Conservation (phyloP, 2,329 filamentous ascomycete species). For the Chaetomium olivaceum region DNA sequence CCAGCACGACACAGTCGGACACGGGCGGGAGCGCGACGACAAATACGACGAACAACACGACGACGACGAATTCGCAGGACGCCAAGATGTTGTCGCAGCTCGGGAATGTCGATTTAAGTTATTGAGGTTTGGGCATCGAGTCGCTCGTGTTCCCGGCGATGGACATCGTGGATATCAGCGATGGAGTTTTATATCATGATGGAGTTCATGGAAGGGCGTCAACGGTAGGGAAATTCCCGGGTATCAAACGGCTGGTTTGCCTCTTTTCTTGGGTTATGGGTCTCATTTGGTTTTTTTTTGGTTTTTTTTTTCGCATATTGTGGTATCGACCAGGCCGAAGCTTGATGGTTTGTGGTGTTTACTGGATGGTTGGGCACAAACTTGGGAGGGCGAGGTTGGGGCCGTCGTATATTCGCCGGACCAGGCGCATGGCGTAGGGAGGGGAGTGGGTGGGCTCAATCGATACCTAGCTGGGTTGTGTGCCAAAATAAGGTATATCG, state of each 20-base stretch:
- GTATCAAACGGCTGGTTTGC: slow-evolving; percentile 21
- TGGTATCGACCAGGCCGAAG: not conserved
- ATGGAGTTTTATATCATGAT: slow-evolving; percentile 39
- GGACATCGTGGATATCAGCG: slow-evolving; percentile 36
- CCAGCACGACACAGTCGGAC: slow-evolving; percentile 45
- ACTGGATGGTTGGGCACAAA: slow-evolving; percentile 7
- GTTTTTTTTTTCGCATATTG: slow-evolving; percentile 5
- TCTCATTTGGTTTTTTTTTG: slow-evolving; percentile 2
- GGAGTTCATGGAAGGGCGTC: slow-evolving; percentile 35
- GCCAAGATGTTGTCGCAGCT: slow-evolving; percentile 57
- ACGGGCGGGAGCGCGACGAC: slow-evolving; percentile 37
- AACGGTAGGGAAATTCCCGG: slow-evolving; percentile 24
- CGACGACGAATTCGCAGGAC: slow-evolving; percentile 44
- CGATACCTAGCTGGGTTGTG: not conserved
- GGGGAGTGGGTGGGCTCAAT: not conserved
- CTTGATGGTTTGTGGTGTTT: not conserved
- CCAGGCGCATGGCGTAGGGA: not conserved
- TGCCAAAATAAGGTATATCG: not conserved
- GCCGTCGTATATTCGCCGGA: slow-evolving; percentile 1
- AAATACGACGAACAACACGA: slow-evolving; percentile 32
- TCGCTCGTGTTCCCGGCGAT: slow-evolving; percentile 22
- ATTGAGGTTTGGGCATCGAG: slow-evolving; percentile 44
- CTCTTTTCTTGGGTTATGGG: slow-evolving; percentile 14
- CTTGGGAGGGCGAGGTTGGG: slow-evolving; percentile 15
- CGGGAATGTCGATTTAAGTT: slow-evolving; percentile 64